phyloP scores from a whole-genome alignment of 345 rosid genomes.

The Populus ilicifolia region DNA sequence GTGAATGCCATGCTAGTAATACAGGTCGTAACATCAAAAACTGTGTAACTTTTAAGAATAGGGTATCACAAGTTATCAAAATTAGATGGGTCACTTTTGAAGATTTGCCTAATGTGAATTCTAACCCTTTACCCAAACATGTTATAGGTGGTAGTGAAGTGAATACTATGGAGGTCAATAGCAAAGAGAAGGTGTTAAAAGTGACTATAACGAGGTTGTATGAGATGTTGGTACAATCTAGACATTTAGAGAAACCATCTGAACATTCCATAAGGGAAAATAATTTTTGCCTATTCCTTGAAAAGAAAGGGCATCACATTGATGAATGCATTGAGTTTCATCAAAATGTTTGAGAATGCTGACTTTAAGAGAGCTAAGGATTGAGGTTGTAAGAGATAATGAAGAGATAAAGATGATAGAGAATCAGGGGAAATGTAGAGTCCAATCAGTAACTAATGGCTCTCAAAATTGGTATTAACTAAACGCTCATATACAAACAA shows the following conservation, averaged over 20 bases:
- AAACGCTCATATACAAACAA: too few relatives aligned
- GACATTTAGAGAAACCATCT: accelerated
- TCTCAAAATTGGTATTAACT: accelerated
- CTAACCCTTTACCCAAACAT: too few relatives aligned
- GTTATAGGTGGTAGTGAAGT: too few relatives aligned
- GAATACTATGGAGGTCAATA: too few relatives aligned
- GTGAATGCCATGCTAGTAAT: background rate
- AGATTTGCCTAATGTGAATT: too few relatives aligned
- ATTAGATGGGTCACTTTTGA: too few relatives aligned
- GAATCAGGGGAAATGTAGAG: too few relatives aligned
- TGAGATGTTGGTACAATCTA: accelerated
- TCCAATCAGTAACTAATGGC: background rate
- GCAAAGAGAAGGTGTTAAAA: too few relatives aligned
- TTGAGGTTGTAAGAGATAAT: accelerated
- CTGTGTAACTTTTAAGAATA: too few relatives aligned
- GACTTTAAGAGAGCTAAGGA: background rate
- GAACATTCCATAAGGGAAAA: accelerated
- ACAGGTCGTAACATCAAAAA: background rate
- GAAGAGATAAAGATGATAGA: too few relatives aligned
- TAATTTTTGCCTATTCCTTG: background rate
- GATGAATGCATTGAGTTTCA: background rate
- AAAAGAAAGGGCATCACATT: background rate
- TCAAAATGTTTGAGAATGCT: too few relatives aligned
- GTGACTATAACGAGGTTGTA: accelerated
- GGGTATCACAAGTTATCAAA: too few relatives aligned